Percentiles rank a stretch among this genome's conserved stretches.
These are phyloP conservation scores for Cercospora nicotianae DNA, from an alignment of 2,329 filamentous ascomycete genomes.

Conservation along the genomic window DNA sequence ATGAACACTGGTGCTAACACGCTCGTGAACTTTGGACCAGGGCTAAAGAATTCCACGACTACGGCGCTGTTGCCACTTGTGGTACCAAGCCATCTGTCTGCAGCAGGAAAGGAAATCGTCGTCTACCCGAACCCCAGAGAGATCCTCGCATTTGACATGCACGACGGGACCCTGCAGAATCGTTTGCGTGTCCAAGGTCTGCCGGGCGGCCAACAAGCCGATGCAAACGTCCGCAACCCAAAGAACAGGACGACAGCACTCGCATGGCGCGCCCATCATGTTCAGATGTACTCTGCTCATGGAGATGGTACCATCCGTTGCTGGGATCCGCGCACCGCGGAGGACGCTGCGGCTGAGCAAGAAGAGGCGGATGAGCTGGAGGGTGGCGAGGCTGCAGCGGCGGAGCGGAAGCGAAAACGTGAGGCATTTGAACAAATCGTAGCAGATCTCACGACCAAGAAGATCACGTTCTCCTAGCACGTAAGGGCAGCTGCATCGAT, in stretches of 20 bases:
- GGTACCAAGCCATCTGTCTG: slow-evolving; percentile 61
- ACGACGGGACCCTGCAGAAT: slow-evolving; percentile 71
- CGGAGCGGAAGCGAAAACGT: slow-evolving; percentile 66
- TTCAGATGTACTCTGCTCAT: slow-evolving; percentile 79
- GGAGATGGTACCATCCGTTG: slow-evolving; percentile 78
- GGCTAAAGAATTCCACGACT: slow-evolving; percentile 66
- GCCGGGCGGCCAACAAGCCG: slow-evolving; percentile 18
- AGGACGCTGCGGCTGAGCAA: slow-evolving; percentile 46
- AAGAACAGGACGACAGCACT: slow-evolving; percentile 68
- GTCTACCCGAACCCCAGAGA: slow-evolving; percentile 76
- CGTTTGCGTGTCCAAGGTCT: slow-evolving; percentile 64
- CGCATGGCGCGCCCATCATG: slow-evolving; percentile 69
- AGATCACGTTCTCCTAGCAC: slow-evolving; percentile 56
- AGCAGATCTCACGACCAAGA: slow-evolving; percentile 69
- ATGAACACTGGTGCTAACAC: slow-evolving; percentile 78
- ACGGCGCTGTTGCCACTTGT: slow-evolving; percentile 46
- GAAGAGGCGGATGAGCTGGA: slow-evolving; percentile 46
- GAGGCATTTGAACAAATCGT: slow-evolving; percentile 80
- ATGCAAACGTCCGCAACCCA: slow-evolving; percentile 32
- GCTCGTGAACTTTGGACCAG: slow-evolving; percentile 81
- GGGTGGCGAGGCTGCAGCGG: slow-evolving; percentile 41
- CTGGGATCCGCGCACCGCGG: slow-evolving; percentile 67
- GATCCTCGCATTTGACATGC: slow-evolving; percentile 76
- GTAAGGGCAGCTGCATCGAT: not conserved
- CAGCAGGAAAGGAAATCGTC: slow-evolving; percentile 62